Base-by-base conservation (phyloP, 169 alveolate genomes). In the Plasmodium berghei region DNA sequence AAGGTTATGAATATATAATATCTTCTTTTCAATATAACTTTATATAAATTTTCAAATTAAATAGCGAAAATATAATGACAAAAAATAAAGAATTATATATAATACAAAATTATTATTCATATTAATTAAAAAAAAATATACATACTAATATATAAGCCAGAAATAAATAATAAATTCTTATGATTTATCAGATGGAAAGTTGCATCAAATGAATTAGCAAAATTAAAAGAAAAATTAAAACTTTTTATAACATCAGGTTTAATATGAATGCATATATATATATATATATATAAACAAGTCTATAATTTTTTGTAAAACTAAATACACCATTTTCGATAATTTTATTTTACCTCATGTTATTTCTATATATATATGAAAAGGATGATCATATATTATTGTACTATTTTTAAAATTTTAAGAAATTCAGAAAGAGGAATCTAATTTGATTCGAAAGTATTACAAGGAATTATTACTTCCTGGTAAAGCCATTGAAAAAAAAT, bases 221-320 rank as follows among this genome's bases (percentile, higher is more conserved):
- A 86, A 64, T 69, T 86, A 64, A 86, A 86, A 63, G 91, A 86
- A 71, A 69, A 86, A 61, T 55, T 86, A 66, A 86, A 86, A 18
- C 61, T 52, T 26, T 86, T 86, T 49, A 73, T 86, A 66, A 45
- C 91, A 42, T 59, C 91, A 86, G 91, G 91, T 86, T 59, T 14
- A 59, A 58, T 20, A 28, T 14, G 22, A 16, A n/a, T 8, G 24
- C 5, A 3, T 4, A 34, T 3, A 6, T 8, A 52, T 14, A 3
- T 4, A 34, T 3, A 6, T 16, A 12, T 8, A 52, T 0, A 52
- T 55, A 55, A 26, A 56, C 2, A 16, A n/a, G 16, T 16, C n/a
- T 58, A 46, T 34, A 34, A n/a, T 14, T 56, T 16, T 5, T 56
- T 56, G 42, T 0, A 34, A 34, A 28, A 28, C 2, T 28, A 28